phyloP scores from a whole-genome alignment of 1,139 yeast species.

The Meyerozyma guilliermondii region DNA sequence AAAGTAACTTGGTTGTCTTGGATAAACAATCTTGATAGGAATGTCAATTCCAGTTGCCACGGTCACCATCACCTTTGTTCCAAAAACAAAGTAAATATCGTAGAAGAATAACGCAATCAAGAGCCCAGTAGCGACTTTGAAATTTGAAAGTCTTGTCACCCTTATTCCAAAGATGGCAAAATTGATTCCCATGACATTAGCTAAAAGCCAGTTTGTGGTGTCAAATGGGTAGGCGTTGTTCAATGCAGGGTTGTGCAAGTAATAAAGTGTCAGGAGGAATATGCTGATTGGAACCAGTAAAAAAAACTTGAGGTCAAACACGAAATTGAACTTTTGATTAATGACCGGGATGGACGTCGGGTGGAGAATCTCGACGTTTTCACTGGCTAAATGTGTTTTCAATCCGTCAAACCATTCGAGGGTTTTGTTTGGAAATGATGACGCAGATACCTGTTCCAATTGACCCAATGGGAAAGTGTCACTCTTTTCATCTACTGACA shows the following conservation, averaged over 20 bases:
- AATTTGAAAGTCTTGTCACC: constrained; percentile 26
- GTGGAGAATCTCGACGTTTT: constrained; percentile 13
- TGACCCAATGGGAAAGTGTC: constrained; percentile 22
- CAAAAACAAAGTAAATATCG: constrained; percentile 65
- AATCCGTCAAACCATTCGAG: constrained; percentile 10
- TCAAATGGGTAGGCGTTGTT: constrained; percentile 8
- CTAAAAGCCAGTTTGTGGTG: constrained; percentile 22
- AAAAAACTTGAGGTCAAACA: constrained; percentile 30
- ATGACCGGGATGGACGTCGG: constrained; percentile 17
- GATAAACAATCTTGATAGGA: constrained; percentile 53
- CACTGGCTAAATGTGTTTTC: constrained; percentile 11
- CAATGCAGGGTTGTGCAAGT: constrained; percentile 18
- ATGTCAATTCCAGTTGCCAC: constrained; percentile 56
- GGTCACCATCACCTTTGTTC: constrained; percentile 55
- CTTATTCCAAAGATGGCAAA: constrained; percentile 34
- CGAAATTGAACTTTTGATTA: constrained; percentile 23
- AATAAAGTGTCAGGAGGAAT: constrained; percentile 15
- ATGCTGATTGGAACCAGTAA: constrained; percentile 18
- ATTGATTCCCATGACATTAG: constrained; percentile 29
- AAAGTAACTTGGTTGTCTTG: constrained; percentile 19
- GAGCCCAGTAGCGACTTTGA: constrained; percentile 41
- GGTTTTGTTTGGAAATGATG: background rate
- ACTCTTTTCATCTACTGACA: constrained; percentile 20
- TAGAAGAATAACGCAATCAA: constrained; percentile 50
- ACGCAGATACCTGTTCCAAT: constrained; percentile 9